Evolutionary conservation across 805 yeast species (phyloP), one percentile per base, ranked within the genome.

Genomic region (Metschnikowia chrysomelidarum): DNA sequence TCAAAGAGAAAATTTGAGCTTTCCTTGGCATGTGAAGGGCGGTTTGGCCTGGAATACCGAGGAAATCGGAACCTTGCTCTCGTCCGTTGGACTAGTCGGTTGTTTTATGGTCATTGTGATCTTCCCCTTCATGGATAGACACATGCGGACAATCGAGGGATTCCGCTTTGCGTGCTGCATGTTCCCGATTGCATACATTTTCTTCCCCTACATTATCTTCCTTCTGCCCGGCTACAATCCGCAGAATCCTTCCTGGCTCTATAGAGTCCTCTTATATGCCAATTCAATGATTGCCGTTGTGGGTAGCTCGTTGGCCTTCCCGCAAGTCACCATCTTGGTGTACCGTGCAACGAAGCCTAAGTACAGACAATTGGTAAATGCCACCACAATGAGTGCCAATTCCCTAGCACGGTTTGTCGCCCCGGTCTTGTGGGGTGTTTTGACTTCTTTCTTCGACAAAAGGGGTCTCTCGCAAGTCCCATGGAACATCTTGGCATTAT

Each of bases 351-450:
- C 82, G 1, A 70, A 71, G 9, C 66, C 76, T 15, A 62, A 70
- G 41, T 72, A 77, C 43, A 63, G 82, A 30, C 82, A 82, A 2
- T 68, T 75, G 46, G 68, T 80, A 37, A 80, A 80, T 50, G 80
- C 81, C 10, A 66, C 76, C 12, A 64, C 79, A 3, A 67, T 78
- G 53, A 70, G 78, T 25, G 62, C 71, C 24, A 57, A 73, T 13
- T 70, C 85, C 1, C 54, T 73, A 22, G 80, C 83, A 1, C 58
- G 85, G 44, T 77, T 73, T 34, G 28, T 71, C 1, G 84, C 78
- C 3, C 86, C 85, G 0, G 51, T 77, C 6, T 20, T 62, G 1
- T 77, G 81, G 79, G 84, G 84, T 4, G 59, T 49, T 18, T 40
- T 66, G 19, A 62, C 64, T 43, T 51, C 68, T 2, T 49, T 45